A percentile compares a stretch with the other conserved stretches of the same genome.
phyloP scores from a whole-genome alignment of 2,329 filamentous ascomycete species.

The Colletotrichum lentis region DNA sequence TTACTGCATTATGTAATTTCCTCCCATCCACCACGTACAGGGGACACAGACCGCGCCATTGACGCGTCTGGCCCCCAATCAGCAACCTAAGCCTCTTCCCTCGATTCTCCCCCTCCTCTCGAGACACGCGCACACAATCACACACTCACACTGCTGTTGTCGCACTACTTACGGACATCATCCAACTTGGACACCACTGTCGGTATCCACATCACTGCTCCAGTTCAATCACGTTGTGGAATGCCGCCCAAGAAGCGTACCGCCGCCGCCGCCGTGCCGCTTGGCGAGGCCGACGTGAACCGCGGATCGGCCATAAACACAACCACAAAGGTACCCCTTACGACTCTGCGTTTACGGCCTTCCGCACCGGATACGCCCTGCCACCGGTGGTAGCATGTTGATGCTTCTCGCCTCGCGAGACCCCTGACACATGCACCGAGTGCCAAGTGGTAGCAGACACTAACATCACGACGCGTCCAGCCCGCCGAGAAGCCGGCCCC shows the following conservation, averaged over 20 bases:
- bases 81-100: background rate
- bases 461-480: constrained; percentile 19
- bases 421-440: background rate
- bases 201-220: background rate
- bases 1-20: background rate
- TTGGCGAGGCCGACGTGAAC: constrained; percentile 23
- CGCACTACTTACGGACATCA: background rate
- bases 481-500: constrained; percentile 6
- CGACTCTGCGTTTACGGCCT: background rate
- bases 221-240: background rate
- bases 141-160: too few relatives aligned
- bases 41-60: background rate
- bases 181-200: background rate
- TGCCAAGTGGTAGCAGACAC: background rate
- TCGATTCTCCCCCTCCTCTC: too few relatives aligned
- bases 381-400: too few relatives aligned
- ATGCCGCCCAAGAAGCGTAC: constrained; percentile 16
- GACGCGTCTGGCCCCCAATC: background rate
- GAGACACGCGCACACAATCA: too few relatives aligned
- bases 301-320: constrained; percentile 6
- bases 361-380: background rate
- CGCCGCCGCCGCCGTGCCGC: background rate
- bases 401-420: background rate
- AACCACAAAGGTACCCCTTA: constrained; percentile 1
- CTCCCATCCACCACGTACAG: background rate